Evolutionary conservation across 73 alveolate genomes (phyloP).

Genomic region (Paramecium primaurelia): DNA sequence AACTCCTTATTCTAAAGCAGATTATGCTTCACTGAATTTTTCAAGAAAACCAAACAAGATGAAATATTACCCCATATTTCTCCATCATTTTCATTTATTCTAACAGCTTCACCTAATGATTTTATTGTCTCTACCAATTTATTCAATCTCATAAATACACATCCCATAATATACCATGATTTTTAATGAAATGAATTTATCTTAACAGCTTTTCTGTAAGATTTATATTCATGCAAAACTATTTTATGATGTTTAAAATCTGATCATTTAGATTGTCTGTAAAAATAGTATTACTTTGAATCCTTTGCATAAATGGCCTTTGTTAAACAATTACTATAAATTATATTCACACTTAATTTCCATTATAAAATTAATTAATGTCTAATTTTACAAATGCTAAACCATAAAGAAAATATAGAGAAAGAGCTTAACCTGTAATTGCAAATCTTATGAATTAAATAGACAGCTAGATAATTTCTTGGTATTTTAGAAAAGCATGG

Average conservation of each 20-base stretch:
- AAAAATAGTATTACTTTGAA: background rate
- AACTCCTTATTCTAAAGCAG: constrained; percentile 93
- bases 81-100: constrained; percentile 86
- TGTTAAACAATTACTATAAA: background rate
- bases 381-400: background rate
- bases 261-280: background rate
- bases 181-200: constrained; percentile 91
- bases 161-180: constrained; percentile 96
- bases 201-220: constrained; percentile 90
- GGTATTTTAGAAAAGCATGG: constrained; percentile 41
- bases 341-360: background rate
- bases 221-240: constrained; percentile 46
- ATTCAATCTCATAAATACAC: constrained; percentile 87
- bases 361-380: background rate
- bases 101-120: constrained; percentile 84
- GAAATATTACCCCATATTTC: constrained; percentile 98
- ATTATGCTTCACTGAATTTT: constrained; percentile 88
- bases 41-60: constrained; percentile 80
- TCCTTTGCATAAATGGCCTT: background rate
- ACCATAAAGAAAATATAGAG: background rate
- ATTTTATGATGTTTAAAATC: background rate
- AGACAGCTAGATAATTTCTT: background rate
- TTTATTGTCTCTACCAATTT: constrained; percentile 79
- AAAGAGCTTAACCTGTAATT: background rate
- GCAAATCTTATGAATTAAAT: background rate